phyloP scores from a whole-genome alignment of 2,329 filamentous ascomycete species.

The Colletotrichum camelliae region DNA sequence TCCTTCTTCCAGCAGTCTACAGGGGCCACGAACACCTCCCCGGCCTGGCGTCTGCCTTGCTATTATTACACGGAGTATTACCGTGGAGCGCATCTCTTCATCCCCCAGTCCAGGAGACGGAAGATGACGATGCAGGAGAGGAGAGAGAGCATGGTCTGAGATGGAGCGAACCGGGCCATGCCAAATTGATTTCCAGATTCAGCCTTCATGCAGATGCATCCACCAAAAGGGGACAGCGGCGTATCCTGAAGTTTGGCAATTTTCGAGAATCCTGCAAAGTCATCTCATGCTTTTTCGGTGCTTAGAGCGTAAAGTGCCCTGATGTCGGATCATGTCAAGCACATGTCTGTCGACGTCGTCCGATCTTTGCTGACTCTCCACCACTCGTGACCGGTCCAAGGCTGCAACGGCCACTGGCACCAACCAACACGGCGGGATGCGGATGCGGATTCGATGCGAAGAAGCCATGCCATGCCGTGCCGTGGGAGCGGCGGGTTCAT shows the following conservation, averaged over 20 bases:
- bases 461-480: background rate
- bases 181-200: background rate
- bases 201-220: background rate
- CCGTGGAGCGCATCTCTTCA: background rate
- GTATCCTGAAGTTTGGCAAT: background rate
- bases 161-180: conserved; percentile 1
- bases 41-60: background rate
- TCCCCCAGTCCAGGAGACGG: background rate
- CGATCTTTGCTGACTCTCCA: background rate
- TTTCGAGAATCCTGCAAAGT: background rate
- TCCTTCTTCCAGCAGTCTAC: background rate
- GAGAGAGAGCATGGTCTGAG: background rate
- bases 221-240: background rate
- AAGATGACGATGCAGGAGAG: background rate
- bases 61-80: background rate
- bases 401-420: background rate
- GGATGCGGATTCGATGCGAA: background rate
- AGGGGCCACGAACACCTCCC: background rate
- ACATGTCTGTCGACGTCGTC: conserved; percentile 15
- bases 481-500: background rate
- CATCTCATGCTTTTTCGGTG: background rate
- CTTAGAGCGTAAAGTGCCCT: background rate
- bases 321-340: conserved; percentile 1
- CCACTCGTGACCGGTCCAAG: conserved; percentile 13
- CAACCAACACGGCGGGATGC: background rate